Conservation (phyloP, 1,139 yeast species). For the Sugiyamaella neomexicana region DNA sequence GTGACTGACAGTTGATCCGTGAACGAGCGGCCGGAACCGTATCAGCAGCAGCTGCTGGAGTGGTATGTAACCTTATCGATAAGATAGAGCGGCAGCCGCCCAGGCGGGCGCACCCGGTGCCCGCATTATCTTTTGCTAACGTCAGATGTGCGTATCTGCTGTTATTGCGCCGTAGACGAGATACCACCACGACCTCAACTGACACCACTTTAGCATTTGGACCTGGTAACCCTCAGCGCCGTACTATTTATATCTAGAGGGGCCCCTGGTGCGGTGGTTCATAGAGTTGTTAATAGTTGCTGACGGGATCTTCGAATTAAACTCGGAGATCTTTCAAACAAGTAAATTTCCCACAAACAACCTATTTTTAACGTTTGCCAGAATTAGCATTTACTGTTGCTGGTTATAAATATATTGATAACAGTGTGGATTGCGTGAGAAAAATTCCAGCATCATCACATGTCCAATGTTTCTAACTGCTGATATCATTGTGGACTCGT, state of each 20-base stretch:
- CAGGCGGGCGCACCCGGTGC: not conserved
- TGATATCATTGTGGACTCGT: constrained; percentile 13
- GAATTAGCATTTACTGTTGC: not conserved
- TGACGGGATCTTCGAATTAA: not conserved
- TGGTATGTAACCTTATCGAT: not conserved
- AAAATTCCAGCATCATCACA: not conserved
- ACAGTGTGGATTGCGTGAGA: no score
- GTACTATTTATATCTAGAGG: not conserved
- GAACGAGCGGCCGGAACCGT: no score
- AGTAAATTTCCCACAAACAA: not conserved
- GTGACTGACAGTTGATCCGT: no score
- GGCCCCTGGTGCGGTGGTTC: not conserved
- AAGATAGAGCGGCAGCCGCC: not conserved
- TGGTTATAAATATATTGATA: not conserved
- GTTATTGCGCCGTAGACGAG: no score
- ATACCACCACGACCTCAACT: no score
- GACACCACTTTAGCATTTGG: no score
- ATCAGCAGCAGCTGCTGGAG: not conserved
- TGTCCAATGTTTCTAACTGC: constrained; percentile 9
- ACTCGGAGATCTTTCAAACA: not conserved
- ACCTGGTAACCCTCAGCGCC: not conserved
- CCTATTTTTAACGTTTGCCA: not conserved
- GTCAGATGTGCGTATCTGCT: not conserved
- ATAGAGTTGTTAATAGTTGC: no score
- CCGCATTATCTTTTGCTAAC: not conserved